Conservation (phyloP, 495 filamentous ascomycete genomes). For the Pyrenula aspistea region DNA sequence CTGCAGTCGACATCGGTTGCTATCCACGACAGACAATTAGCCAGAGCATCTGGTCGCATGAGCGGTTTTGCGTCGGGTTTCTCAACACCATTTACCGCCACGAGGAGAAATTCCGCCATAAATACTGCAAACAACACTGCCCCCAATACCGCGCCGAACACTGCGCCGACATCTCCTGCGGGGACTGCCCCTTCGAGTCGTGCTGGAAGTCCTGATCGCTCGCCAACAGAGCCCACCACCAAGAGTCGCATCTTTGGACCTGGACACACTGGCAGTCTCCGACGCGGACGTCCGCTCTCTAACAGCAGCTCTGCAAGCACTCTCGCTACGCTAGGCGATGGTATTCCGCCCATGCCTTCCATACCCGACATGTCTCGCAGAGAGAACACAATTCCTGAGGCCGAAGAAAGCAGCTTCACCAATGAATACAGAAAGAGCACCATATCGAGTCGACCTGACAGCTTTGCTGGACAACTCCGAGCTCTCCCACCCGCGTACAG, state of each 20-base stretch:
- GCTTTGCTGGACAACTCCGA: background rate
- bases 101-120: background rate
- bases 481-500: background rate
- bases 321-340: background rate
- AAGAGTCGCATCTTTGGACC: background rate
- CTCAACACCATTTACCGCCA: background rate
- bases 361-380: background rate
- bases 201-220: constrained; percentile 3
- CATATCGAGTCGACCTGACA: background rate
- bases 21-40: constrained; percentile 4
- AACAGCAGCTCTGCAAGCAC: background rate
- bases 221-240: background rate
- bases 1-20: constrained; percentile 22
- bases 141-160: background rate
- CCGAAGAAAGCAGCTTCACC: background rate
- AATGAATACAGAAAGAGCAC: background rate
- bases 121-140: background rate
- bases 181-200: constrained; percentile 3
- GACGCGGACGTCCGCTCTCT: background rate
- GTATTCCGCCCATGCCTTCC: background rate
- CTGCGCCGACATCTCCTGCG: constrained; percentile 1
- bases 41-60: background rate
- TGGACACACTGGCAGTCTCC: background rate
- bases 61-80: background rate
- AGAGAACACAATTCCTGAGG: background rate